phyloP scores from a whole-genome alignment of 495 filamentous ascomycete species.

The Lindgomyces ingoldianus region DNA sequence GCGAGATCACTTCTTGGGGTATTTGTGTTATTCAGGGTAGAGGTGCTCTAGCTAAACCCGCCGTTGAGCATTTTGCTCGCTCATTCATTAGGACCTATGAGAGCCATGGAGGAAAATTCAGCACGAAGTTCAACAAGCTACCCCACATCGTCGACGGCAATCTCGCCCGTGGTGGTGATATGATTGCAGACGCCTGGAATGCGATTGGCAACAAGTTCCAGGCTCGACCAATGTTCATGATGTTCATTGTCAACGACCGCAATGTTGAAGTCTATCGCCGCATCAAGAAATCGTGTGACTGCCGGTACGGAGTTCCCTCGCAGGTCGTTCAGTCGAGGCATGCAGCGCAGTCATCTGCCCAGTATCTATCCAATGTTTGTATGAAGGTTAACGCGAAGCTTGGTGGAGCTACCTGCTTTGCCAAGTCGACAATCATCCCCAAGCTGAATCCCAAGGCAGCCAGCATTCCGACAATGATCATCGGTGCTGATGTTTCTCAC shows the following conservation, averaged over 20 bases:
- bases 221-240: slow-evolving; percentile 47
- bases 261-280: slow-evolving; percentile 67
- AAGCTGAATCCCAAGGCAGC: slow-evolving; percentile 30
- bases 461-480: slow-evolving; percentile 62
- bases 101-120: slow-evolving; percentile 70
- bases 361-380: slow-evolving; percentile 78
- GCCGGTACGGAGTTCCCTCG: slow-evolving; percentile 72
- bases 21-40: slow-evolving; percentile 58
- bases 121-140: slow-evolving; percentile 35
- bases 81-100: slow-evolving; percentile 61
- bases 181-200: slow-evolving; percentile 57
- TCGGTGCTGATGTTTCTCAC: slow-evolving; percentile 91
- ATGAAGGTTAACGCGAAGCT: slow-evolving; percentile 98
- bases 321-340: slow-evolving; percentile 67
- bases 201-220: slow-evolving; percentile 50
- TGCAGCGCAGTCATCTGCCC: slow-evolving; percentile 60
- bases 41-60: slow-evolving; percentile 29
- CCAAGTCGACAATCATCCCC: slow-evolving; percentile 38
- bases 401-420: slow-evolving; percentile 69
- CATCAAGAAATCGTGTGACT: slow-evolving; percentile 81
- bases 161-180: slow-evolving; percentile 53
- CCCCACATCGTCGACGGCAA: slow-evolving; percentile 45
- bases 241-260: slow-evolving; percentile 72
- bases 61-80: slow-evolving; percentile 40
- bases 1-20: slow-evolving; percentile 68